Evolutionary conservation across 345 rosid genomes (phyloP).

Genomic region (Eucalyptus sp.): DNA sequence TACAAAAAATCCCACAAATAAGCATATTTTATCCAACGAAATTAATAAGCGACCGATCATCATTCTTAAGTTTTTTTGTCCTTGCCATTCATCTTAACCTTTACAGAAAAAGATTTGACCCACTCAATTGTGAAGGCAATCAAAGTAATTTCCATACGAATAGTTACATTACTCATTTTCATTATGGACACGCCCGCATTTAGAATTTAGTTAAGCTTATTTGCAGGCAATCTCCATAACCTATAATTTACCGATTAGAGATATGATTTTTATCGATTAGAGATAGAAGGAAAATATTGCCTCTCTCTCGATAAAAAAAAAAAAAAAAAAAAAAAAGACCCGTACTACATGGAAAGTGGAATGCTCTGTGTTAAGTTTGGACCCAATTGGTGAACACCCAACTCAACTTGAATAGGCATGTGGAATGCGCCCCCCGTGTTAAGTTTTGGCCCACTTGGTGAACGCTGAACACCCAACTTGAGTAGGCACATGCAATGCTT

Average conservation of each 20-base stretch:
- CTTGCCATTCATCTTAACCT: neutral
- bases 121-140: neutral
- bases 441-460: no score
- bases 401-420: neutral
- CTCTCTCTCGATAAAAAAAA: neutral
- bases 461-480: no score
- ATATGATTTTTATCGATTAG: neutral
- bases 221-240: neutral
- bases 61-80: neutral
- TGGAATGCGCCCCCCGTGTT: no score
- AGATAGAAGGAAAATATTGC: neutral
- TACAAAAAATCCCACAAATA: neutral
- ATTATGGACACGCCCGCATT: neutral
- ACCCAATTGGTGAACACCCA: neutral
- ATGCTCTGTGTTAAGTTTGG: neutral
- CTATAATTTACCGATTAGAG: neutral
- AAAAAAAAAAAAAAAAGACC: neutral
- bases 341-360: neutral
- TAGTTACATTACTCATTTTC: neutral
- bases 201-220: neutral
- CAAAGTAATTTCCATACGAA: neutral
- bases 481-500: no score
- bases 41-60: neutral
- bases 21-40: neutral
- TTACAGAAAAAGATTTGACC: neutral